A percentile compares a stretch with the other conserved stretches of the same genome.
phyloP scores from a whole-genome alignment of 148 eudicot genomes.

The Bassia scoparia region DNA sequence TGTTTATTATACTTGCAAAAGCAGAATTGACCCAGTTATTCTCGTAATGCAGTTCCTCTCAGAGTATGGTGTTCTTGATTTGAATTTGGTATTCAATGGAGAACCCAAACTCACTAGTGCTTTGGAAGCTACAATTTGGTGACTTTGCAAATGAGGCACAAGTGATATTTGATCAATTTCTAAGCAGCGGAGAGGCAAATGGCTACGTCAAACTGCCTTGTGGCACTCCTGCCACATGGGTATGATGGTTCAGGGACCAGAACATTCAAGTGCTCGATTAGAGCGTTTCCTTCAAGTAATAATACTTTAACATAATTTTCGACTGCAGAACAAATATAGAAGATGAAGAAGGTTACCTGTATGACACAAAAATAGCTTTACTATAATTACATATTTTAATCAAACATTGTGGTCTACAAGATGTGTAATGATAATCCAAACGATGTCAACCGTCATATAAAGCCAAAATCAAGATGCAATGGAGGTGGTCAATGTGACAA shows the following conservation, averaged over 20 bases:
- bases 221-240: constrained; percentile 90
- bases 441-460: constrained; percentile 58
- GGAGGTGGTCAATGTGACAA: constrained; percentile 97
- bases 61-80: constrained; percentile 92
- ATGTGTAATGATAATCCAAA: constrained; percentile 95
- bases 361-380: background rate
- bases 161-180: constrained; percentile 89
- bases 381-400: background rate
- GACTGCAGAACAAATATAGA: background rate
- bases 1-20: too few relatives aligned
- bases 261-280: constrained; percentile 90
- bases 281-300: constrained; percentile 94
- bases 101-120: constrained; percentile 87
- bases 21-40: too few relatives aligned
- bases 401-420: constrained; percentile 32
- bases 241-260: constrained; percentile 99
- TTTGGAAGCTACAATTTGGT: constrained; percentile 98
- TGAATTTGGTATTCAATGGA: constrained; percentile 97
- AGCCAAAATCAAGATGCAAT: constrained; percentile 93
- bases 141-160: constrained; percentile 97
- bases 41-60: constrained; percentile 75
- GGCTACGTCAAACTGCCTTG: constrained; percentile 91
- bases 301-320: background rate
- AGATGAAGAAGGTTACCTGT: background rate
- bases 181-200: constrained; percentile 97